Evolutionary conservation across 805 yeast species (phyloP).

Genomic region (Candida germanica): DNA sequence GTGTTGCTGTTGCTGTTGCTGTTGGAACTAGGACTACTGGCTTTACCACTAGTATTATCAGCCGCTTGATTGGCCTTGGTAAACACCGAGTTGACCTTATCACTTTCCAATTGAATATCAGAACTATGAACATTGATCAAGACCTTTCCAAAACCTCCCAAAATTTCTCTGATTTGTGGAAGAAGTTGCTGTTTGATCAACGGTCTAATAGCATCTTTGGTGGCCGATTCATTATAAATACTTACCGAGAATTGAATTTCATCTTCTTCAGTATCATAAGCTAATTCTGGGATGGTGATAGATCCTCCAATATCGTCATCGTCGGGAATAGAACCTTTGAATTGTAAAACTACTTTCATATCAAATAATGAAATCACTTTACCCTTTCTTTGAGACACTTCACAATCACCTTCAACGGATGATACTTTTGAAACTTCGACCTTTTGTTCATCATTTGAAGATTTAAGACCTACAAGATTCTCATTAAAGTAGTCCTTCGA

Average conservation of each 20-base stretch:
- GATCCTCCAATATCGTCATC: conserved; percentile 56
- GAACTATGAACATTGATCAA: conserved; percentile 73
- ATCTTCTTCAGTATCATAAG: conserved; percentile 83
- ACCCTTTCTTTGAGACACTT: conserved; percentile 95
- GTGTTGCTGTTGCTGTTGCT: conserved; percentile 9
- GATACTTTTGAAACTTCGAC: conserved; percentile 46
- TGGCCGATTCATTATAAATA: conserved; percentile 51
- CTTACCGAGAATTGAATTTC: conserved; percentile 84
- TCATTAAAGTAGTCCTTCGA: conserved; percentile 70
- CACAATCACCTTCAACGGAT: conserved; percentile 89
- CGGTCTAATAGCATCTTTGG: conserved; percentile 51
- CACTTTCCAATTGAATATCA: conserved; percentile 76
- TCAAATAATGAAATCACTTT: conserved; percentile 92
- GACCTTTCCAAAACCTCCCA: conserved; percentile 71
- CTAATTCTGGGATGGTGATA: conserved; percentile 84
- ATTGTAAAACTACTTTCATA: conserved; percentile 60
- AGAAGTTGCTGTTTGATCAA: conserved; percentile 50
- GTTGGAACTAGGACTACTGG: not conserved
- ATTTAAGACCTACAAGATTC: conserved; percentile 52
- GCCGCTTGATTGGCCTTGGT: conserved; percentile 51
- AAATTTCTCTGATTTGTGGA: conserved; percentile 63
- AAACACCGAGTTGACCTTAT: conserved; percentile 35
- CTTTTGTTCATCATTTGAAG: conserved; percentile 26
- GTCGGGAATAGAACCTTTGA: conserved; percentile 43
- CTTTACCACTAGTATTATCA: not conserved